phyloP scores from a whole-genome alignment of 148 eudicot species.

The Euryodendron excelsum region DNA sequence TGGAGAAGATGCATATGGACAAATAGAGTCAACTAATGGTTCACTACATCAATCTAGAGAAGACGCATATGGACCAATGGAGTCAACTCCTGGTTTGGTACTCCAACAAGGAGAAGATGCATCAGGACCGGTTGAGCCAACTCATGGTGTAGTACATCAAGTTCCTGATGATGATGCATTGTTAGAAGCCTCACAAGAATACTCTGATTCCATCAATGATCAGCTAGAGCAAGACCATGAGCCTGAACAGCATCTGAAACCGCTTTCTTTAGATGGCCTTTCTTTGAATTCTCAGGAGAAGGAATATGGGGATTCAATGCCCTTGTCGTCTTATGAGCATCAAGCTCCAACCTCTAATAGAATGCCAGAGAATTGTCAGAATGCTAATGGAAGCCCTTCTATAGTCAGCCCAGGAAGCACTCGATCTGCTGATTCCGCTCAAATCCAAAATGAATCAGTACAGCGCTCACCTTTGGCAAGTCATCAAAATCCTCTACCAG shows the following conservation, averaged over 20 bases:
- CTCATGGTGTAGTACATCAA: conserved; percentile 17
- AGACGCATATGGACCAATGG: conserved; percentile 24
- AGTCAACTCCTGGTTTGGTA: conserved; percentile 13
- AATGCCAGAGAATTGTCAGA: conserved; percentile 19
- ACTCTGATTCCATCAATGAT: conserved; percentile 17
- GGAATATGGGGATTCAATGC: conserved; percentile 24
- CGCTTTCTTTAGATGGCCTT: conserved; percentile 30
- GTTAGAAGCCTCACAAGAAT: conserved; percentile 19
- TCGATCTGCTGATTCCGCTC: conserved; percentile 26
- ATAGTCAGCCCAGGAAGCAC: conserved; percentile 21
- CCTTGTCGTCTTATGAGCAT: conserved; percentile 21
- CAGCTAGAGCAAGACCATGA: conserved; percentile 26
- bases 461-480: conserved; percentile 23
- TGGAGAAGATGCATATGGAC: conserved; percentile 23
- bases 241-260: conserved; percentile 24
- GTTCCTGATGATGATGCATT: conserved; percentile 21
- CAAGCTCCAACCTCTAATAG: conserved; percentile 12
- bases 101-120: no score
- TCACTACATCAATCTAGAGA: conserved; percentile 22
- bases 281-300: conserved; percentile 39
- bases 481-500: conserved; percentile 22
- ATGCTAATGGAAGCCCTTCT: conserved; percentile 21
- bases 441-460: conserved; percentile 23
- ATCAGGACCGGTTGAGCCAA: conserved; percentile 21
- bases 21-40: conserved; percentile 19